Percentiles rank a stretch among this genome's conserved stretches.
Conservation (phyloP, 192 early-diverging fungal species). For the Coemansia sp. region DNA sequence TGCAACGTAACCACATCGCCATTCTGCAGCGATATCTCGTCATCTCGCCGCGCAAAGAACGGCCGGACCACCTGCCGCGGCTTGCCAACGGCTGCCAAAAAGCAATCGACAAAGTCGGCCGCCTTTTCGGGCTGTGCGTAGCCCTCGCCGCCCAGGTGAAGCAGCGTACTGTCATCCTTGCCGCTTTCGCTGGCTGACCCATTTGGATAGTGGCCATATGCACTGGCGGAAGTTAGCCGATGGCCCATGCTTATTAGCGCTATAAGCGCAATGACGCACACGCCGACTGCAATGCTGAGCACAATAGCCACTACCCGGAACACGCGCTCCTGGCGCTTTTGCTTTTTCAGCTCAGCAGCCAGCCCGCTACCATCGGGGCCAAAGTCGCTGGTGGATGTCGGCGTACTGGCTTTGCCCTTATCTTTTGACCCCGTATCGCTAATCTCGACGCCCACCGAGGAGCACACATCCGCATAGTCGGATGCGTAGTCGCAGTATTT, state of each 20-base stretch:
- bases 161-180: constrained; percentile 25
- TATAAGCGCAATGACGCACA: constrained; percentile 29
- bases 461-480: constrained; percentile 35
- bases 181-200: not conserved
- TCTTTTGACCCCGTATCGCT: not conserved
- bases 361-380: not conserved
- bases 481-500: constrained; percentile 41
- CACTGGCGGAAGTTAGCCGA: not conserved
- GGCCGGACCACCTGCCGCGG: constrained; percentile 53
- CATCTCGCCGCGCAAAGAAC: constrained; percentile 67
- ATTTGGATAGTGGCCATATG: not conserved
- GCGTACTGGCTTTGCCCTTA: not conserved
- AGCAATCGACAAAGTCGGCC: constrained; percentile 43
- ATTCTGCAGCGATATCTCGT: constrained; percentile 70
- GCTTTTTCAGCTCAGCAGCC: constrained; percentile 21
- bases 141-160: constrained; percentile 5
- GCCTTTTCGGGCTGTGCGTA: constrained; percentile 9
- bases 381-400: constrained; percentile 2
- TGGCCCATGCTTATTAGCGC: constrained; percentile 15
- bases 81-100: constrained; percentile 40
- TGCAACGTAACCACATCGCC: constrained; percentile 73
- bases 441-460: constrained; percentile 30
- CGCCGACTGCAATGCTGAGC: constrained; percentile 34
- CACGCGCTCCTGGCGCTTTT: constrained; percentile 33
- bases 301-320: constrained; percentile 42